These are phyloP conservation scores for Pythium phragmiticola DNA, from an alignment of 352 stramenopile species.

Conservation along the genomic window DNA sequence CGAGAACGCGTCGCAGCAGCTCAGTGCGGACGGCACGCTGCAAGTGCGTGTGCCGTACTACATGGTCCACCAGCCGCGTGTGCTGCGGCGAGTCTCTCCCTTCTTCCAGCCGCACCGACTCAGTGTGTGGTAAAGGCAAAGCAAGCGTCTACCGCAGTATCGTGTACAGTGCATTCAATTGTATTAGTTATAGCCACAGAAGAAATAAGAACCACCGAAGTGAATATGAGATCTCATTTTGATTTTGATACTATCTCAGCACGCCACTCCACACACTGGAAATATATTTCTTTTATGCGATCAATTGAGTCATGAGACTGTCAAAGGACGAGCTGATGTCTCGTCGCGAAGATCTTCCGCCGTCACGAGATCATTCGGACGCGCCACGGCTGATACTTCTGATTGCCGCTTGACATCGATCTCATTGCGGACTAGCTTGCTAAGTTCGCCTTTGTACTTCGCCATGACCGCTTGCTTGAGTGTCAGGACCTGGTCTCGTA, in stretches of 20 bases:
- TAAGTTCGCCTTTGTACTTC: constrained; percentile 11
- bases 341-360: neutral
- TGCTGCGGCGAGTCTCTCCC: constrained; percentile 34
- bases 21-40: constrained; percentile 46
- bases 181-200: no score
- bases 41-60: constrained; percentile 62
- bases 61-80: constrained; percentile 28
- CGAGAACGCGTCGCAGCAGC: constrained; percentile 51
- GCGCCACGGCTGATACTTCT: neutral
- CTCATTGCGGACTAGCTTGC: constrained; percentile 11
- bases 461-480: constrained; percentile 20
- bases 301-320: neutral
- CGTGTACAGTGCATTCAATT: constrained; percentile 4
- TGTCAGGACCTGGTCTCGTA: constrained; percentile 19
- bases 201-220: no score
- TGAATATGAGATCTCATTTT: no score
- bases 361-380: neutral
- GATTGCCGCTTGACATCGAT: neutral
- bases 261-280: neutral
- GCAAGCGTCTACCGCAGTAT: neutral
- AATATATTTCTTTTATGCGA: neutral
- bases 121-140: constrained; percentile 16
- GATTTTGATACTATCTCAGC: no score
- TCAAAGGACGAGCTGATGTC: neutral
- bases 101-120: constrained; percentile 27